phyloP scores from a whole-genome alignment of 257 asterid genomes.

The Lavandula angustifolia region DNA sequence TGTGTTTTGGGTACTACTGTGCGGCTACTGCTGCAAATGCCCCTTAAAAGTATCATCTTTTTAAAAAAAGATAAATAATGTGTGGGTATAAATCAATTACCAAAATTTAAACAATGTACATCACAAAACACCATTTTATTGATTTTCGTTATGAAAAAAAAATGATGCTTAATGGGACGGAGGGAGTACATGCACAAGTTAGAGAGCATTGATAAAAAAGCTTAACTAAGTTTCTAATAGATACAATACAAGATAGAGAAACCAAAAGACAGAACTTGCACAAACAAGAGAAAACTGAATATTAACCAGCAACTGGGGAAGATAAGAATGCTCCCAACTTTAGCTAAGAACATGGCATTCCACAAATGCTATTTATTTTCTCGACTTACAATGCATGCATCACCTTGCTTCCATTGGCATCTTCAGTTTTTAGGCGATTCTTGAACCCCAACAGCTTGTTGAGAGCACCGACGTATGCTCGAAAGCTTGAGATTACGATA shows the following conservation, averaged over 20 bases:
- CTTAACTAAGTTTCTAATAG: constrained; percentile 1
- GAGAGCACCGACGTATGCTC: constrained; percentile 89
- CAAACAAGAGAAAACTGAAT: not conserved
- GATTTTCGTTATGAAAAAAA: too few relatives aligned
- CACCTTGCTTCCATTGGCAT: constrained; percentile 37
- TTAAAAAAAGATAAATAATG: too few relatives aligned
- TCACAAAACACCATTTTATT: too few relatives aligned
- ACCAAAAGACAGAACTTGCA: not conserved
- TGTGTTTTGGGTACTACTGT: too few relatives aligned
- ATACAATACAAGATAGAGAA: constrained; percentile 12
- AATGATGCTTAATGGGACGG: too few relatives aligned
- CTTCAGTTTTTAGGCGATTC: constrained; percentile 36
- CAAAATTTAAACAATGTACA: too few relatives aligned
- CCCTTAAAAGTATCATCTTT: too few relatives aligned
- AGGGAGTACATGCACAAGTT: not conserved
- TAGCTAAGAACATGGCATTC: constrained; percentile 5
- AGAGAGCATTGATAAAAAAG: not conserved
- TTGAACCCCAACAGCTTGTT: constrained; percentile 78
- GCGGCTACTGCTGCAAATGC: too few relatives aligned
- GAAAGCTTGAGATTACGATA: constrained; percentile 82
- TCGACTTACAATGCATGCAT: constrained; percentile 29
- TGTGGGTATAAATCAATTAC: too few relatives aligned
- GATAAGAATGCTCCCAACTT: constrained; percentile 12
- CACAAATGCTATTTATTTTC: not conserved
- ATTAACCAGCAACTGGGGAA: constrained; percentile 14